Conservation (phyloP, 306 rosid species). For the Prunus davidiana region DNA sequence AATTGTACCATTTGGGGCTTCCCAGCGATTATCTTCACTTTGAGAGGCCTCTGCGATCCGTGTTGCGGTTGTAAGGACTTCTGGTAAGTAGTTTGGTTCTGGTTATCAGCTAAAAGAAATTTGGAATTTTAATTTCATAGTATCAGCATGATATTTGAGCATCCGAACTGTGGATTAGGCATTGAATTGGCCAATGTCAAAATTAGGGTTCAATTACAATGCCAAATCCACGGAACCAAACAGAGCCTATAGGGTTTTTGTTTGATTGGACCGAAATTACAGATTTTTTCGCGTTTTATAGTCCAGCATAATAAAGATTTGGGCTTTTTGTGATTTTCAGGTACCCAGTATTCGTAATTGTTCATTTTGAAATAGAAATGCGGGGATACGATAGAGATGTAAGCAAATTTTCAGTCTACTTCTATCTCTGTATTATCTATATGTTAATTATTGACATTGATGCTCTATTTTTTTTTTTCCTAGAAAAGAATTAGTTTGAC, state of each 20-base stretch:
- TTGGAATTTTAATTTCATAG: neutral
- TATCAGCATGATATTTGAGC: neutral
- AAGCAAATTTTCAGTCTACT: constrained; percentile 18
- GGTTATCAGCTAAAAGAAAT: neutral
- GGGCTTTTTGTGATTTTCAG: constrained; percentile 6
- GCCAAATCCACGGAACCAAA: neutral
- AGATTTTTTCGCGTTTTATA: neutral
- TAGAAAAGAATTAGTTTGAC: neutral
- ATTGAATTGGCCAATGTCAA: neutral
- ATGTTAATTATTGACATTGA: neutral
- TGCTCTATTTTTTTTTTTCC: neutral
- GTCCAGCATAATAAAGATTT: neutral
- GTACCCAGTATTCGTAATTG: constrained; percentile 1
- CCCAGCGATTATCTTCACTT: neutral
- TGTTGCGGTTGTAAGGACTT: neutral
- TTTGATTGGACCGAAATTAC: neutral
- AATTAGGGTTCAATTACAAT: neutral
- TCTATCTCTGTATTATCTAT: neutral
- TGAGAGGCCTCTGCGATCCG: neutral
- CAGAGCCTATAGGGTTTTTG: neutral
- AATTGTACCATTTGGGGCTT: neutral
- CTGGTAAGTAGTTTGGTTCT: constrained; percentile 1
- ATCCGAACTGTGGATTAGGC: neutral
- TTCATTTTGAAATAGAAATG: constrained; percentile 36
- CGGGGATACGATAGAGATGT: constrained; percentile 62